Conservation (phyloP, 108 stramenopile species). For the Discostella pseudostelligera region DNA sequence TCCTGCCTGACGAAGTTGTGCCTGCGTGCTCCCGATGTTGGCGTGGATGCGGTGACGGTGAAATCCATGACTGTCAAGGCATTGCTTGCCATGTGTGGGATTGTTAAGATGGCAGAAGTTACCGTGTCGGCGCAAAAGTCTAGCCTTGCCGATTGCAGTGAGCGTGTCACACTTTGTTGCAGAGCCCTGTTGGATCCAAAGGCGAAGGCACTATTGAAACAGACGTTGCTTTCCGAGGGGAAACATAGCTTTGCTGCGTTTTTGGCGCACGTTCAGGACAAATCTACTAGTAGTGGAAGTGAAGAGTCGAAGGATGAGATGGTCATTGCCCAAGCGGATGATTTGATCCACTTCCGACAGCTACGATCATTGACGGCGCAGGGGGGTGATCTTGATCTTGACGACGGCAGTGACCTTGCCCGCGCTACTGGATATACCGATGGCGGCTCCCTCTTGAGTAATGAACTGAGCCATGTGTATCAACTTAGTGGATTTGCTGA, state of each 20-base stretch:
- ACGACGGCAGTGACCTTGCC: slow-evolving; percentile 97
- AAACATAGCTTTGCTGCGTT: slow-evolving; percentile 70
- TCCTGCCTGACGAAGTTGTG: slow-evolving; percentile 92
- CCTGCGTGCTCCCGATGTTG: slow-evolving; percentile 62
- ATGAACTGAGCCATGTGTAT: slow-evolving; percentile 89
- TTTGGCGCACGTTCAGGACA: slow-evolving; percentile 71
- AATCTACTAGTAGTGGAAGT: slow-evolving; percentile 65
- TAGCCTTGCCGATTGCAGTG: slow-evolving; percentile 83
- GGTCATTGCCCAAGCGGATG: slow-evolving; percentile 84
- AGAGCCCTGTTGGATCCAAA: slow-evolving; percentile 90
- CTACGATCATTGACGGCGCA: slow-evolving; percentile 83
- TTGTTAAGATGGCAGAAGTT: slow-evolving; percentile 86
- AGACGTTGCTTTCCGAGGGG: slow-evolving; percentile 74
- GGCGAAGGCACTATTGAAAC: slow-evolving; percentile 65
- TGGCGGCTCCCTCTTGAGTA: slow-evolving; percentile 57
- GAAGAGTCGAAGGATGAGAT: slow-evolving; percentile 59
- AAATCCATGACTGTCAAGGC: slow-evolving; percentile 80
- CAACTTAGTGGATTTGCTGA: slow-evolving; percentile 98
- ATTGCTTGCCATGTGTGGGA: slow-evolving; percentile 80
- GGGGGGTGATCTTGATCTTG: slow-evolving; percentile 94
- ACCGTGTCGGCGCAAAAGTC: slow-evolving; percentile 76
- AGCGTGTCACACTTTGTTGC: slow-evolving; percentile 87
- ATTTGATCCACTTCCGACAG: slow-evolving; percentile 99
- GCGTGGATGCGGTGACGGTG: slow-evolving; percentile 47
- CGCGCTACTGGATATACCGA: slow-evolving; percentile 88